Evolutionary conservation across 2,329 filamentous ascomycete genomes (phyloP), one percentile per base, ranked within the genome.

Genomic region (Stagonosporopsis vannaccii): DNA sequence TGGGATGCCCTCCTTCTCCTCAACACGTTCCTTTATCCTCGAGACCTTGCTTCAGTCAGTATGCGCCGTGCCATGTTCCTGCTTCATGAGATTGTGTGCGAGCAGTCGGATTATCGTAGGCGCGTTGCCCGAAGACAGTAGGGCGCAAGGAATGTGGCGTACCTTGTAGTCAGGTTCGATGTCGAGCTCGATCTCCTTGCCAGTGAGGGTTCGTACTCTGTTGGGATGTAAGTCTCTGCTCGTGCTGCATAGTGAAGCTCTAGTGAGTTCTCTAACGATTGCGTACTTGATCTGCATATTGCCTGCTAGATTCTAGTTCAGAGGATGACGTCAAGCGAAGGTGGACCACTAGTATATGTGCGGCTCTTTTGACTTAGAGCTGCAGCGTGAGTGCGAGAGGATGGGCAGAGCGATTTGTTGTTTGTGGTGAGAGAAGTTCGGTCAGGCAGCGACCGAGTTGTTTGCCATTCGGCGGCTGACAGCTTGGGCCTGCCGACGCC

Each of bases 1-100:
- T 39, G 95, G 94, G 70, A 99, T 99, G 54, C 95, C 95, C 76
- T 98, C 95, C 81, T 98, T 98, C 82, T 99, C 95, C 79, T 99
- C 95, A 52, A 99, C 95, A 72, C 94, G 93, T 80, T 98, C 95
- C 84, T 99, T 99, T 84, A 99, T 98, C 77, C 93, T 88, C 36
- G 90, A 89, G 68, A 98, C 91, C 92, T 96, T 65, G 3, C 36
- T 3, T 9, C 3, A 33, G 40, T 71, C 48, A 69, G 62, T 49
- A 33, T 28, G 13, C 28, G 35, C 37, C 3, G 2, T 12, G 17
- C 15, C 6, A 19, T 36, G 33, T 13, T 7, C 7, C 7, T 12
- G 51, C 12, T 23, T 26, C 5, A 19, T 22, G 23, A 6, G 13
- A 11, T 20, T 19, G n/a, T 35, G 8, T 32, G 33, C 39, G 15